phyloP scores from a whole-genome alignment of 2,329 filamentous ascomycete genomes.

The Fusarium sp. region DNA sequence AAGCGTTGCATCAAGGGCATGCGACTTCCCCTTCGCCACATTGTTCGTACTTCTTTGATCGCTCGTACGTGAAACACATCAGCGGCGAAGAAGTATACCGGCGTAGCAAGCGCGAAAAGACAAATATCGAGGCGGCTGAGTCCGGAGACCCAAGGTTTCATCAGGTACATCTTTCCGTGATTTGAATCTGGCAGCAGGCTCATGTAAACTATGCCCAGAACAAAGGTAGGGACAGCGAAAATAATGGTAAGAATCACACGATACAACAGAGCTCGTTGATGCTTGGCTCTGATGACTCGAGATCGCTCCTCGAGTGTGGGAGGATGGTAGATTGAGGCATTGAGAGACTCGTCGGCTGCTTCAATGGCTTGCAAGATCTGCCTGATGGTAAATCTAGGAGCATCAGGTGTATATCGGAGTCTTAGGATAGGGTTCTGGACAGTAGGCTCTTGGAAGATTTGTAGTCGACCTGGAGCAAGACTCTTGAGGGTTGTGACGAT shows the following conservation, averaged over 20 bases:
- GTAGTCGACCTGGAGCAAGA: slow-evolving; percentile 62
- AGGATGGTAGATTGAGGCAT: slow-evolving; percentile 78
- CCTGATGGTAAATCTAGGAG: slow-evolving; percentile 79
- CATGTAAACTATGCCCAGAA: slow-evolving; percentile 94
- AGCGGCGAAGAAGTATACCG: slow-evolving; percentile 87
- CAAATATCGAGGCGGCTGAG: slow-evolving; percentile 83
- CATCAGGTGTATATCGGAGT: slow-evolving; percentile 75
- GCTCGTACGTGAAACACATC: slow-evolving; percentile 86
- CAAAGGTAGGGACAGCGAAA: slow-evolving; percentile 82
- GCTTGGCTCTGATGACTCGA: slow-evolving; percentile 75
- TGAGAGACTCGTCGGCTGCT: slow-evolving; percentile 73
- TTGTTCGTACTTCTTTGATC: slow-evolving; percentile 78
- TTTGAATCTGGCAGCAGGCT: slow-evolving; percentile 74
- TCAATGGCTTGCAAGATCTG: slow-evolving; percentile 77
- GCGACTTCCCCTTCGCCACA: slow-evolving; percentile 82
- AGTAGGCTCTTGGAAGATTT: slow-evolving; percentile 67
- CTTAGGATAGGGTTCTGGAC: slow-evolving; percentile 74
- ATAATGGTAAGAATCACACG: slow-evolving; percentile 77
- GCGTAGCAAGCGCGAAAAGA: slow-evolving; percentile 83
- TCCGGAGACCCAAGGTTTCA: slow-evolving; percentile 76
- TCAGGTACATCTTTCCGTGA: slow-evolving; percentile 71
- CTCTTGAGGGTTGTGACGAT: slow-evolving; percentile 65
- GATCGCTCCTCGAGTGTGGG: slow-evolving; percentile 87
- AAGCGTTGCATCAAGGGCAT: slow-evolving; percentile 81
- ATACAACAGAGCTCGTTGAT: slow-evolving; percentile 74